Evolutionary conservation across 805 yeast genomes (phyloP).

Genomic region (Candida palmyrensis): DNA sequence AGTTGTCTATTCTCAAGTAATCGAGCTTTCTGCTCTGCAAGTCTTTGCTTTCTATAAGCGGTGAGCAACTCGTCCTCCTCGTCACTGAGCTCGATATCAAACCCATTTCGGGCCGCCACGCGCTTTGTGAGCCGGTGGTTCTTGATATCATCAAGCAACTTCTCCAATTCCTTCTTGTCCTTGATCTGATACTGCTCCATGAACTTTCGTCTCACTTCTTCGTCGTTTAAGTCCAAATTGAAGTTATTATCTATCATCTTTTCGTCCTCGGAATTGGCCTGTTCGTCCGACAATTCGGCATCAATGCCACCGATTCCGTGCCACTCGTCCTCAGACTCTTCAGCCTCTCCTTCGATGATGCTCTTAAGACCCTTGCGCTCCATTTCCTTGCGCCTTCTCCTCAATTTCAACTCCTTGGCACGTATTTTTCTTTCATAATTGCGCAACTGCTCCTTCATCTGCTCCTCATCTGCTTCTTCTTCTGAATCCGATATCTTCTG

Average conservation of each 20-base stretch:
- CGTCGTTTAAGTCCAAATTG: constrained; percentile 51
- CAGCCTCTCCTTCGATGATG: constrained; percentile 78
- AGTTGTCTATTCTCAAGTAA: constrained; percentile 42
- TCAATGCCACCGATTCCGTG: constrained; percentile 74
- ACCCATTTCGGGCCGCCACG: constrained; percentile 46
- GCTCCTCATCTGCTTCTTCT: constrained; percentile 18
- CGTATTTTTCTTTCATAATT: constrained; percentile 34
- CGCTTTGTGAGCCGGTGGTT: constrained; percentile 64
- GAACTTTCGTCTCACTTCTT: constrained; percentile 51
- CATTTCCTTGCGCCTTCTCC: constrained; percentile 44
- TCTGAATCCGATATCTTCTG: constrained; percentile 15
- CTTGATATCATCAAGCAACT: constrained; percentile 64
- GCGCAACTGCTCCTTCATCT: constrained; percentile 20
- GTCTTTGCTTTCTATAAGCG: constrained; percentile 39
- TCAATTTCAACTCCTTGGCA: constrained; percentile 26
- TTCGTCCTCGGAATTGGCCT: constrained; percentile 72
- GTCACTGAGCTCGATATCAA: constrained; percentile 64
- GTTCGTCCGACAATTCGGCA: constrained; percentile 48
- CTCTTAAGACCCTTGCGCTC: constrained; percentile 53
- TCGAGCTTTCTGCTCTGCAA: constrained; percentile 44
- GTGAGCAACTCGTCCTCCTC: constrained; percentile 63
- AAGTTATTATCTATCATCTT: constrained; percentile 70
- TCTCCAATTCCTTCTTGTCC: constrained; percentile 61
- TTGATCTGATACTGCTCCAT: constrained; percentile 56
- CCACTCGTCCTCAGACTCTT: constrained; percentile 88